Percentiles rank a stretch among this genome's conserved stretches.
phyloP scores from a whole-genome alignment of 225 moss, liverwort and hornwort species.

The Rhytidiadelphus loreus region DNA sequence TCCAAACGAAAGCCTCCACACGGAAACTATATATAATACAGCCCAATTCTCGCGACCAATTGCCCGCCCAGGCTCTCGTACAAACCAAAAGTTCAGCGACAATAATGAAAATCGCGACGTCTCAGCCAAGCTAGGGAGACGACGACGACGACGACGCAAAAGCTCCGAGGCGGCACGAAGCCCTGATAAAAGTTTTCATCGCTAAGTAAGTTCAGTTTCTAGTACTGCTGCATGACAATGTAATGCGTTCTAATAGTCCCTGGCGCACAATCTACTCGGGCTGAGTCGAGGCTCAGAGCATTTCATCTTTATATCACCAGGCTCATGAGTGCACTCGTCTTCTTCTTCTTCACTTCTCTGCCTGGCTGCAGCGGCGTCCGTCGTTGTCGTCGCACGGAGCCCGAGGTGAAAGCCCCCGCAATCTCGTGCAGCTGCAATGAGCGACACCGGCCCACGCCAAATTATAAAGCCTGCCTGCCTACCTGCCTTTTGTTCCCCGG shows the following conservation, averaged over 20 bases:
- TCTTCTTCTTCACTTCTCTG: background rate
- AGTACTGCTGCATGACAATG: background rate
- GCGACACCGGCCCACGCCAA: background rate
- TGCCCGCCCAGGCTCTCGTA: background rate
- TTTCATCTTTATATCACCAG: slow-evolving; percentile 13
- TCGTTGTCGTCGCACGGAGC: background rate
- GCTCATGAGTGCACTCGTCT: slow-evolving; percentile 7
- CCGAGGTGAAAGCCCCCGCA: slow-evolving; percentile 1
- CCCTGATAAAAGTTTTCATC: slow-evolving; percentile 2
- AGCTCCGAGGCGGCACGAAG: background rate
- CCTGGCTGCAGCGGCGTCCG: slow-evolving; percentile 9
- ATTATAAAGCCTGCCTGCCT: background rate
- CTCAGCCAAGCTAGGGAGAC: background rate
- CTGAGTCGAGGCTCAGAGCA: background rate
- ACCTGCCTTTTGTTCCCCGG: background rate
- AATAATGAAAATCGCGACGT: background rate
- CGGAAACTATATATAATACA: background rate
- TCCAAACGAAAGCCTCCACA: background rate
- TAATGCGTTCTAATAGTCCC: background rate
- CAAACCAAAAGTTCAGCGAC: background rate
- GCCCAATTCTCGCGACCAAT: background rate
- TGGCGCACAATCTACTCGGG: background rate
- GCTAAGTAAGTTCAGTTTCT: background rate
- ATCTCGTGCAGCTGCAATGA: background rate
- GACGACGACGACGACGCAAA: background rate